Percentiles rank a stretch among this genome's conserved stretches.
Evolutionary conservation across 768 basidiomycete species (phyloP).

Genomic region (Russula vinacea): DNA sequence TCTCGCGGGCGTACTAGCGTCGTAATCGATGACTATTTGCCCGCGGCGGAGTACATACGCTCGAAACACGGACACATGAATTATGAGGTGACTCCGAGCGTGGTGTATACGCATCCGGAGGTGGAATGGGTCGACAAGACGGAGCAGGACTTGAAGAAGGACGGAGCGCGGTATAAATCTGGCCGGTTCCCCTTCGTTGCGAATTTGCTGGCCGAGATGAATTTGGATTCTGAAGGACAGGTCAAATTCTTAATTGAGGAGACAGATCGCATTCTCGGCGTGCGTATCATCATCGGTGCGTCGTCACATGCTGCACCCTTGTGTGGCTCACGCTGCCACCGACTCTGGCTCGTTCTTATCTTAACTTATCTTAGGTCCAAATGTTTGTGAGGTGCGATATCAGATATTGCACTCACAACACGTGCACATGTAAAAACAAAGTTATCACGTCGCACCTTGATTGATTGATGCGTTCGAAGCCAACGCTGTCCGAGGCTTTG

Average conservation of each 20-base stretch:
- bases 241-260: constrained; percentile 95
- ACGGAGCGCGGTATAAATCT: constrained; percentile 83
- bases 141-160: constrained; percentile 91
- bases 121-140: constrained; percentile 97
- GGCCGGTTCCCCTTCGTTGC: constrained; percentile 95
- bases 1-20: constrained; percentile 87
- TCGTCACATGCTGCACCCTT: not conserved
- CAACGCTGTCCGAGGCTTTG: constrained; percentile 70
- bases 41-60: constrained; percentile 91
- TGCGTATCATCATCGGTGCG: constrained; percentile 78
- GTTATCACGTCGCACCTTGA: constrained; percentile 38
- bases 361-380: constrained; percentile 39
- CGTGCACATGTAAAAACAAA: constrained; percentile 93
- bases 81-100: constrained; percentile 92
- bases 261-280: constrained; percentile 89
- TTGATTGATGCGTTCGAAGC: constrained; percentile 44
- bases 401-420: constrained; percentile 86
- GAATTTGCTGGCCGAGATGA: constrained; percentile 97
- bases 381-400: constrained; percentile 96
- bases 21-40: constrained; percentile 88
- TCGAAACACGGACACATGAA: constrained; percentile 95
- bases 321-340: too few species aligned
- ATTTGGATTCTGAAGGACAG: constrained; percentile 87
- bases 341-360: too few species aligned
- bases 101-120: constrained; percentile 93